phyloP scores from a whole-genome alignment of 306 rosid genomes.

The Astragalus membranaceus region DNA sequence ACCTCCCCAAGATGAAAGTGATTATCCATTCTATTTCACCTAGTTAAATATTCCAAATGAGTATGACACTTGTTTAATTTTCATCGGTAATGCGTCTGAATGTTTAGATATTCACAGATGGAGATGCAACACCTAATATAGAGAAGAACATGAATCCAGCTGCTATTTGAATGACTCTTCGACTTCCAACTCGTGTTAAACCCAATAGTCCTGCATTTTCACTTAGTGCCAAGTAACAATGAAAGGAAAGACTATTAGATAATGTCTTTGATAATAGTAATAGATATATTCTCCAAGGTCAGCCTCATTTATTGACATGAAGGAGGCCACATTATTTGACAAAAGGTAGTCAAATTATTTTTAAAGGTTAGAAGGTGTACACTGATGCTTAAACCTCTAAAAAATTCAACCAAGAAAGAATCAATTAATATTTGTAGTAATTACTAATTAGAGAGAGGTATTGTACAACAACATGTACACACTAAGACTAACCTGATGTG shows the following conservation, averaged over 20 bases:
- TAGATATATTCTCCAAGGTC: not conserved
- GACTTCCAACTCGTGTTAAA: constrained; percentile 76
- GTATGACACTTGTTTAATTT: too few species aligned
- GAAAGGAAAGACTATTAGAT: constrained; percentile 15
- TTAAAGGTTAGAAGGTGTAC: constrained; percentile 31
- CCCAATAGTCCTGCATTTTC: constrained; percentile 95
- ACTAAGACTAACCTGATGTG: constrained; percentile 50
- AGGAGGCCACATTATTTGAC: not conserved
- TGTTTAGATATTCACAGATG: not conserved
- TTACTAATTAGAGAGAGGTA: not conserved
- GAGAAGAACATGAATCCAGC: constrained; percentile 86
- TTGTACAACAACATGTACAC: not conserved
- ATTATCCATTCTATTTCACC: not conserved
- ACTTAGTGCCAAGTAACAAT: constrained; percentile 31
- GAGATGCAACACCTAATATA: constrained; percentile 45
- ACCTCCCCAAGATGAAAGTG: not conserved
- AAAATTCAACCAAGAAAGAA: constrained; percentile 10
- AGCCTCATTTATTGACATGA: not conserved
- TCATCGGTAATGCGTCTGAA: too few species aligned
- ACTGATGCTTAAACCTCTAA: constrained; percentile 89
- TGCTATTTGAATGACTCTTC: constrained; percentile 68
- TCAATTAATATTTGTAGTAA: not conserved
- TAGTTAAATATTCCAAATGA: not conserved
- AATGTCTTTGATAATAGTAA: not conserved
- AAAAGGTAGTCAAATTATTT: not conserved